Evolutionary conservation across 345 rosid species (phyloP), one percentile per base, ranked within the genome.

Genomic region (Hibiscus trionum): DNA sequence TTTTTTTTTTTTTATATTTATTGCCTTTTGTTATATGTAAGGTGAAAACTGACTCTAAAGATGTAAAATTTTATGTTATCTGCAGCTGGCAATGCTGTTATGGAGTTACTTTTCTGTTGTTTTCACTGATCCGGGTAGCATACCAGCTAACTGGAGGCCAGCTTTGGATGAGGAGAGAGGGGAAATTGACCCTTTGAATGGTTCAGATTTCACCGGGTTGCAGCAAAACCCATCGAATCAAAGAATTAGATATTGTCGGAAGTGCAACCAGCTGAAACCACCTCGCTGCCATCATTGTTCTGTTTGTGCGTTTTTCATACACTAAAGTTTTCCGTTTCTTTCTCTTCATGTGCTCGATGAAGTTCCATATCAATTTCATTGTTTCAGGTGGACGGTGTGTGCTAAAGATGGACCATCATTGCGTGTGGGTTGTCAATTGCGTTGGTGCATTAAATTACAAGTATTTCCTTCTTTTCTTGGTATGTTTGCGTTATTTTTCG

Each of bases 351-450:
- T 42, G 60, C 7, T 10, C 24, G 47, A 11, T 68, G 16, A 44
- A 47, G 57, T 77, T 66, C 65, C 35, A 4, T 24, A 57, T 47
- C 65, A 76, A 60, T 82, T 80, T 68, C 26, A 19, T 56, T 73
- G 19, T 77, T 73, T 72, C 84, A 95, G 99, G 99, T 81, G 97
- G 94, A 55, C 81, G 93, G 69, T 95, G 99, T 75, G 87, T 92
- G 50, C 87, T 95, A 63, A 95, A 92, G 84, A 95, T 95, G 99
- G 97, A 95, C 65, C 98, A 90, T 74, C 99, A 95, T 83, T 95
- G 99, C 78, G 93, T 95, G 21, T 95, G 99, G 99, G 99, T 95
- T 85, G 99, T 95, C 61, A 92, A 88, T 79, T 95, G 99, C 71
- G 99, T 95, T 37, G 99, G 99, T 39, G 99, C 96, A 4, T 82